These are phyloP conservation scores for Pythium scleroteichum DNA, from an alignment of 352 stramenopile species.

Conservation along the genomic window DNA sequence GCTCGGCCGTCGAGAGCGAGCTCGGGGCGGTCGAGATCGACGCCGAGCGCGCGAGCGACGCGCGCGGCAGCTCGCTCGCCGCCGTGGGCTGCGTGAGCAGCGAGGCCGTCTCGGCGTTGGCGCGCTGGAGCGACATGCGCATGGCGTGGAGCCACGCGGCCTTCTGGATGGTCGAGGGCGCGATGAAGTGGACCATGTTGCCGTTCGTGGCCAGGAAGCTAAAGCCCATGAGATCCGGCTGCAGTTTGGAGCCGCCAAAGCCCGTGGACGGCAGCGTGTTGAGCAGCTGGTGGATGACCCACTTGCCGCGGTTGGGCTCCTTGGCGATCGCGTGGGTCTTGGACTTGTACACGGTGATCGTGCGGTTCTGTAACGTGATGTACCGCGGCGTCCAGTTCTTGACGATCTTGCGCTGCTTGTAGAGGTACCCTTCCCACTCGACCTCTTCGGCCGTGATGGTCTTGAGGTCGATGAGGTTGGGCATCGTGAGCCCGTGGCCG, in stretches of 20 bases:
- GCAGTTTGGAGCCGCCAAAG: constrained; percentile 79
- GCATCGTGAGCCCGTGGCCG: constrained; percentile 41
- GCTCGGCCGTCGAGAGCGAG: constrained; percentile 31
- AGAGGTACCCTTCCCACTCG: constrained; percentile 89
- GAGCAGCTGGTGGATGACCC: constrained; percentile 81
- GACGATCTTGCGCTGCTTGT: constrained; percentile 90
- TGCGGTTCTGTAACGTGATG: constrained; percentile 83
- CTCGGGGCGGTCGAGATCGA: not conserved
- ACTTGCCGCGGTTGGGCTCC: constrained; percentile 74
- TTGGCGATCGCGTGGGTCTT: constrained; percentile 85
- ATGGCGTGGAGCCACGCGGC: constrained; percentile 86
- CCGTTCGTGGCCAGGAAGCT: constrained; percentile 84
- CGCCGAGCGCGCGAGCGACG: constrained; percentile 5
- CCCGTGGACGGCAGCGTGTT: constrained; percentile 75
- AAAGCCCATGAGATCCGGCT: constrained; percentile 78
- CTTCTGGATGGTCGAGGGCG: constrained; percentile 70
- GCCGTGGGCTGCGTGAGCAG: constrained; percentile 26
- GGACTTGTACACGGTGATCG: constrained; percentile 83
- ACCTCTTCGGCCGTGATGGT: constrained; percentile 83
- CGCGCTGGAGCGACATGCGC: constrained; percentile 59
- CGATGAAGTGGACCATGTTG: constrained; percentile 85
- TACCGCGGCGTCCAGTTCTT: constrained; percentile 89
- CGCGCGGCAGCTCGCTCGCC: constrained; percentile 24
- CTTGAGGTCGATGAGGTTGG: constrained; percentile 87
- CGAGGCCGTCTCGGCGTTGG: constrained; percentile 42